These are phyloP conservation scores for Epichloe brachyelytri DNA, from an alignment of 2,329 filamentous ascomycete genomes.

Conservation along the genomic window DNA sequence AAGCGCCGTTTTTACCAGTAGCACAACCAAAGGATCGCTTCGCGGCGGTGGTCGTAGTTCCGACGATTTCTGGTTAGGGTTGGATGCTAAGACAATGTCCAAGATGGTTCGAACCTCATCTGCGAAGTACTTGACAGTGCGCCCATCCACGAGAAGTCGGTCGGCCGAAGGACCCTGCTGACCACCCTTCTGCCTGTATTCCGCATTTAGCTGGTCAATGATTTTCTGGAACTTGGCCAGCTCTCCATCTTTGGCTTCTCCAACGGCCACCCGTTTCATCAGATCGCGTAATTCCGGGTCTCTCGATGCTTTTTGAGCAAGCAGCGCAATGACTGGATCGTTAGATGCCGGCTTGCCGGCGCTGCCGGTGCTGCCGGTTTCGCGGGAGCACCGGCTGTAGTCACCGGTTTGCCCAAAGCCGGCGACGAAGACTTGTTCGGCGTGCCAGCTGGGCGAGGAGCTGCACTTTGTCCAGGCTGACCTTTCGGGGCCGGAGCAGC, in stretches of 20 bases:
- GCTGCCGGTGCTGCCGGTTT: not conserved
- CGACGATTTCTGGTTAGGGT: conserved; percentile 40
- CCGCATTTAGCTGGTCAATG: conserved; percentile 62
- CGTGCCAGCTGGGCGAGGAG: not conserved
- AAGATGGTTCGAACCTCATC: conserved; percentile 44
- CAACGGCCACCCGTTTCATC: conserved; percentile 73
- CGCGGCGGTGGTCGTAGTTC: conserved; percentile 40
- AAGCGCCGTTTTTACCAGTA: conserved; percentile 43
- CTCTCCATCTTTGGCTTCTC: conserved; percentile 57
- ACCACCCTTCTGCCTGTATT: conserved; percentile 39
- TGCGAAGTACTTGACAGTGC: conserved; percentile 46
- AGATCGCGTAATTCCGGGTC: conserved; percentile 61
- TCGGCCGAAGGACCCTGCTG: conserved; percentile 42
- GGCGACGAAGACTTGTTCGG: conserved; percentile 4
- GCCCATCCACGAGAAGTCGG: conserved; percentile 39
- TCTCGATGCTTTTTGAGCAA: conserved; percentile 62
- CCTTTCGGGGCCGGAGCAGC: conserved; percentile 9
- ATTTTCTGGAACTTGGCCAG: conserved; percentile 66
- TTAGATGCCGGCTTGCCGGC: conserved; percentile 20
- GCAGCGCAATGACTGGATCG: conserved; percentile 69
- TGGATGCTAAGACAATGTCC: conserved; percentile 45
- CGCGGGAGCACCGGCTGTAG: conserved; percentile 6
- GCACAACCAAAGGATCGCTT: conserved; percentile 42
- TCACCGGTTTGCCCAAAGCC: conserved; percentile 9
- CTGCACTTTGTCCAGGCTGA: conserved; percentile 2